Base-by-base conservation (phyloP, 2,329 filamentous ascomycete genomes). In the Botryotinia calthae region DNA sequence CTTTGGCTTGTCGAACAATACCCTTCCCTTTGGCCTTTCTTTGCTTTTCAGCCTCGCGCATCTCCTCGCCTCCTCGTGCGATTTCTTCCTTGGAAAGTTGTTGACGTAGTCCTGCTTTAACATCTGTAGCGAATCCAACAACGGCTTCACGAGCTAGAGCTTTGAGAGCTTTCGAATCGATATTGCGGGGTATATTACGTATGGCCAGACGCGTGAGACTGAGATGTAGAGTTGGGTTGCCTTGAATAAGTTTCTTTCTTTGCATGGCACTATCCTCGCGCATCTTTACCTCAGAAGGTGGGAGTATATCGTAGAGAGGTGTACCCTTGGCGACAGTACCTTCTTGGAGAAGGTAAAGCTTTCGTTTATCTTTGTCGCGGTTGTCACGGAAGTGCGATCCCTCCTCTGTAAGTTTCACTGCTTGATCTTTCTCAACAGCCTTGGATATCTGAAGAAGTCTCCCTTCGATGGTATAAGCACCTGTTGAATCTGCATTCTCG, bases 41-140 rank as follows among this genome's bases (percentile, higher is more conserved):
- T 75, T 90, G 86, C 66, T 88, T 89, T 80, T 99, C 96, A 4
- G 93, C 92, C 74, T 93, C 90, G 77, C 88, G 90, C 85, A 95
- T 95, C 66, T 92, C 90, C 46, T 93, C 90, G 18, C 92, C 92
- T 68, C 93, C 94, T 58, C 96, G 90, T 25, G 88, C 85, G 70
- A 93, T 87, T 81, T 99, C 97, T 79, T 99, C 96, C 80, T 93
- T 94, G n/a, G 93, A 96, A 4, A 99, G 86, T 31, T 91, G 91
- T 75, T 91, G 84, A 42, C 96, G 91, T 51, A 86, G 87, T 22
- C 93, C 93, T 42, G 86, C 87, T 81, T 95, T 97, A 76, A 95
- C 94, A 79, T 99, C 96, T 74, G 87, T 92, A 58, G 96, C 95
- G 79, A 99, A 99, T 0, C 94, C 95, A 66, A 98, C 96, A 20